These are phyloP conservation scores for Aspergillus sp. DNA, from an alignment of 2,329 filamentous ascomycete species.

Conservation along the genomic window DNA sequence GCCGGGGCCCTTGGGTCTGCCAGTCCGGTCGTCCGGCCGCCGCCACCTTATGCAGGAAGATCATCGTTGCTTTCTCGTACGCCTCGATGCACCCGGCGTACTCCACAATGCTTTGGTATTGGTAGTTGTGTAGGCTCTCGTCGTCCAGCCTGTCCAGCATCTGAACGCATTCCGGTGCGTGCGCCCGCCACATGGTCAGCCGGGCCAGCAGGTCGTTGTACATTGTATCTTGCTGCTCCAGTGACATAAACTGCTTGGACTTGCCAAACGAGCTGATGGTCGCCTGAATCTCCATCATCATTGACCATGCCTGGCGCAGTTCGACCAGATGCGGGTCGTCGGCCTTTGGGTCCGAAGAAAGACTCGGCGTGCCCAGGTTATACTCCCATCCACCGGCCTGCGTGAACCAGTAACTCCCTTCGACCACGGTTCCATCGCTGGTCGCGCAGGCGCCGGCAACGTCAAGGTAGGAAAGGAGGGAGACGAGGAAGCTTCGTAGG, in stretches of 20 bases:
- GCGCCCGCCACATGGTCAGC: conserved; percentile 21
- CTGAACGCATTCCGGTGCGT: conserved; percentile 19
- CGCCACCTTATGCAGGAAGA: conserved; percentile 25
- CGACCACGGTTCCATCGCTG: conserved; percentile 27
- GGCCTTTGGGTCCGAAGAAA: conserved; percentile 12
- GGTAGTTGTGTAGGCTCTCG: conserved; percentile 18
- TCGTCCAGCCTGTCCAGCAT: conserved; percentile 19
- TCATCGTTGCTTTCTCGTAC: conserved; percentile 28
- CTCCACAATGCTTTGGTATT: conserved; percentile 22
- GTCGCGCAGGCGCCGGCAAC: conserved; percentile 32
- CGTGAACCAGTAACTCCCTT: conserved; percentile 31
- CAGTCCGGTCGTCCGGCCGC: conserved; percentile 20
- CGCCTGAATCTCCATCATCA: conserved; percentile 27
- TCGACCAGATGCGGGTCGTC: conserved; percentile 17
- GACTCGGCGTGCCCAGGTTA: conserved; percentile 24
- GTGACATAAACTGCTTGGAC: conserved; percentile 22
- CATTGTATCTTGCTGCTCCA: conserved; percentile 19
- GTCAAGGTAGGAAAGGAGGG: conserved; percentile 31
- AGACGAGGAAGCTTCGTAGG: conserved; percentile 29
- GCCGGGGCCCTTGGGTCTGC: conserved; percentile 15
- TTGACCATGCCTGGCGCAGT: conserved; percentile 21
- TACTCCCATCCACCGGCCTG: conserved; percentile 31
- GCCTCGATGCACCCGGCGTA: conserved; percentile 28
- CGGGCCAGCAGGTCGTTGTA: conserved; percentile 21
- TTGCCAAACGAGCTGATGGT: conserved; percentile 24